A percentile compares a stretch with the other conserved stretches of the same genome.
These are phyloP conservation scores for Quercus lobata DNA, from an alignment of 331 rosid genomes.

Conservation along the genomic window DNA sequence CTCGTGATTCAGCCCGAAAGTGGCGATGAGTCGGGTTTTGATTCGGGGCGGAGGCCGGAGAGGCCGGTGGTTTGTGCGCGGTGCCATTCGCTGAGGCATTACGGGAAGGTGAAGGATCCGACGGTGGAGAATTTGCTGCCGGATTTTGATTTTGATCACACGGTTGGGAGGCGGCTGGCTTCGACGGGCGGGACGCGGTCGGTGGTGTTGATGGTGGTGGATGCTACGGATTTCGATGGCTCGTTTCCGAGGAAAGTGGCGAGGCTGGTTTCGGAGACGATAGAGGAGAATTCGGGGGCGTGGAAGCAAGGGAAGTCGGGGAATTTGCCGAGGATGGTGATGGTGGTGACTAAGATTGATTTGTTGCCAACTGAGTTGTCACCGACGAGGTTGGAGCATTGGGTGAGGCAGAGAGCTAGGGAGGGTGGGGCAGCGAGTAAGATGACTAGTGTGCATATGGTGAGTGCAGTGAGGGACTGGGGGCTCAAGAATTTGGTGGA, in stretches of 20 bases:
- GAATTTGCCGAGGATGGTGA: conserved; percentile 83
- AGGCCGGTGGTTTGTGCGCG: conserved; percentile 83
- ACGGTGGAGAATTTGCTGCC: conserved; percentile 79
- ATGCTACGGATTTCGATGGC: conserved; percentile 90
- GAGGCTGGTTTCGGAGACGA: conserved; percentile 57
- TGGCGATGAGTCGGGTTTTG: conserved; percentile 8
- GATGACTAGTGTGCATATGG: conserved; percentile 91
- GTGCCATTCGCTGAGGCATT: conserved; percentile 87
- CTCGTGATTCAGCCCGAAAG: conserved; percentile 45
- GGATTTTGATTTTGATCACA: conserved; percentile 83
- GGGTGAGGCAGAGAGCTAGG: conserved; percentile 90
- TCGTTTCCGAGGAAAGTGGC: conserved; percentile 85
- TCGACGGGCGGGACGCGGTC: conserved; percentile 60
- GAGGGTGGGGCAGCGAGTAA: conserved; percentile 64
- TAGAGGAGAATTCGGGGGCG: conserved; percentile 59
- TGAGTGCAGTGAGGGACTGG: conserved; percentile 81
- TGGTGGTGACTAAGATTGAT: conserved; percentile 83
- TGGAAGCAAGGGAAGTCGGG: conserved; percentile 91
- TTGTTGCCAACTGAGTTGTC: conserved; percentile 68
- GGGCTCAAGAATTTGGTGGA: conserved; percentile 79
- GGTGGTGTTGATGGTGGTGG: conserved; percentile 83
- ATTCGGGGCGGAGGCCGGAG: conserved; percentile 25
- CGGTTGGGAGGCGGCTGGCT: conserved; percentile 74
- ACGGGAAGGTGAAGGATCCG: conserved; percentile 90
- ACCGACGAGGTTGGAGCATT: conserved; percentile 74